Evolutionary conservation across 331 rosid species (phyloP).

Genomic region (Pyrus hybrid): DNA sequence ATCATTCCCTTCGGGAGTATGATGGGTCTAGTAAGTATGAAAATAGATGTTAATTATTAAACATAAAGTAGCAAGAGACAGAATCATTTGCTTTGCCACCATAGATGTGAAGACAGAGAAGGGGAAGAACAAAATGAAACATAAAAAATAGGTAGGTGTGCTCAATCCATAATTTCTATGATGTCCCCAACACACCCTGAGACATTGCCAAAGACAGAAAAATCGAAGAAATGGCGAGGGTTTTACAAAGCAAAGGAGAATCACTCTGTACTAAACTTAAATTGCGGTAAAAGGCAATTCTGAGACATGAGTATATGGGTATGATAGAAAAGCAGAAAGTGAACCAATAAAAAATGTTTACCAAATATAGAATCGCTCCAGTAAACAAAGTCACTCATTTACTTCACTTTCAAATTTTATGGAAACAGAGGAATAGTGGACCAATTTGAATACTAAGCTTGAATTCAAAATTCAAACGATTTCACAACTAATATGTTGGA

Average conservation of each 20-base stretch:
- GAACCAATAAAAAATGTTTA: neutral
- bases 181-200: neutral
- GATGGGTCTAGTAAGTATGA: neutral
- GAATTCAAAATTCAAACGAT: neutral
- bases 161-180: neutral
- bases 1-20: neutral
- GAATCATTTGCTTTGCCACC: constrained; percentile 7
- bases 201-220: neutral
- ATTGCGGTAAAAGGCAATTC: neutral
- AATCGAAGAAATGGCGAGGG: neutral
- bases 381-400: neutral
- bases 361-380: neutral
- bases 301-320: neutral
- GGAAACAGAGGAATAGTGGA: neutral
- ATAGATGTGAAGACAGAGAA: neutral
- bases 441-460: neutral
- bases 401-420: neutral
- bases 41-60: neutral
- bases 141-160: neutral
- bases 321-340: neutral
- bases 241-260: neutral
- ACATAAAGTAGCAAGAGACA: constrained; percentile 1
- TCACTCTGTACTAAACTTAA: neutral
- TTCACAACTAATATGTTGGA: neutral
- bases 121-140: neutral